phyloP scores from a whole-genome alignment of 2,329 filamentous ascomycete species.

The Aspergillus ochraceus region DNA sequence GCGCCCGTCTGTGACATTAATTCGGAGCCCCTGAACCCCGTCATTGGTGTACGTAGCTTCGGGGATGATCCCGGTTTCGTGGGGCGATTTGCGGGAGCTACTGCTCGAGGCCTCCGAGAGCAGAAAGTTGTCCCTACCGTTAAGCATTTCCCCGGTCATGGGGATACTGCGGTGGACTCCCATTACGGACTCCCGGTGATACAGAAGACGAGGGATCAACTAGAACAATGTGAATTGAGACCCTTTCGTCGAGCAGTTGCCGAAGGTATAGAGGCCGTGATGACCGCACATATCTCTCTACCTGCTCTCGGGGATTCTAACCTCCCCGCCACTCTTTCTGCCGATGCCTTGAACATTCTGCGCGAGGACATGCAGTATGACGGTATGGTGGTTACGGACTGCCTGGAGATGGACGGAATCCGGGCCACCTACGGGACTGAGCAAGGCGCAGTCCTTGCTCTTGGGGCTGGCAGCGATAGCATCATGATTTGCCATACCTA shows the following conservation, averaged over 20 bases:
- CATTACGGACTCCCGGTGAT: constrained; percentile 46
- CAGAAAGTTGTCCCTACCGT: constrained; percentile 43
- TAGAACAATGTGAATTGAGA: constrained; percentile 44
- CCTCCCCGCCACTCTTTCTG: constrained; percentile 44
- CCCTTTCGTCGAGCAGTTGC: constrained; percentile 45
- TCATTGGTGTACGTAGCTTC: constrained; percentile 46
- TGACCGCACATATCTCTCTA: constrained; percentile 48
- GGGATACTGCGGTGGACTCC: constrained; percentile 46
- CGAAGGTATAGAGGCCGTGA: constrained; percentile 45
- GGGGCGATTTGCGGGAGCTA: constrained; percentile 41
- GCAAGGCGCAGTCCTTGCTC: constrained; percentile 40
- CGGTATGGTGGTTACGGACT: constrained; percentile 48
- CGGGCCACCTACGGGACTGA: constrained; percentile 43
- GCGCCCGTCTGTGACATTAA: constrained; percentile 48
- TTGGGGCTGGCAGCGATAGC: constrained; percentile 47
- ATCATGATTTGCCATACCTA: constrained; percentile 50
- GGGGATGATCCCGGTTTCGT: constrained; percentile 45
- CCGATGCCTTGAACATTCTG: constrained; percentile 38
- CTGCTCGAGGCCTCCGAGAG: constrained; percentile 39
- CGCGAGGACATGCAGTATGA: constrained; percentile 46
- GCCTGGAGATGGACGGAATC: constrained; percentile 48
- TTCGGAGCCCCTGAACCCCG: constrained; percentile 46
- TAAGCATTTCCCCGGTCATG: constrained; percentile 50
- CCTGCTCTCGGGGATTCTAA: constrained; percentile 33
- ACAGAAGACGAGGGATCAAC: constrained; percentile 34